Percentiles rank a stretch among this genome's conserved stretches.
Conservation (phyloP, 148 eudicot genomes). For the Cornus controversa region DNA sequence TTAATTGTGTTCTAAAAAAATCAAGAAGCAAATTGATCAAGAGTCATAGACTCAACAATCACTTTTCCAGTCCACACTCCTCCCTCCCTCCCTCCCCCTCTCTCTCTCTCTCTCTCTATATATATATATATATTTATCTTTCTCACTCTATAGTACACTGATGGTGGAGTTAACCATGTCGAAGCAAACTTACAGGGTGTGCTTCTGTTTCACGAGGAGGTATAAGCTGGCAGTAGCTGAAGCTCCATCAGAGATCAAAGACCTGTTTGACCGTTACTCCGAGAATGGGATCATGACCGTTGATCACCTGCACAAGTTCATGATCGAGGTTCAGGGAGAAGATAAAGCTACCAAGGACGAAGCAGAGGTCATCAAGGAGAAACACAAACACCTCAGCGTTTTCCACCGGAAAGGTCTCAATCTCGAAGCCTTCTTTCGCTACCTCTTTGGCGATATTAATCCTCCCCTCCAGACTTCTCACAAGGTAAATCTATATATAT, state of each 20-base stretch:
- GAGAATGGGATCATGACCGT: conserved; percentile 32
- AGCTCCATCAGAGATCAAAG: conserved; percentile 30
- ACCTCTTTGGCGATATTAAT: conserved; percentile 25
- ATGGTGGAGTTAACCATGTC: conserved; percentile 16
- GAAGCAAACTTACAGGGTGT: conserved; percentile 34
- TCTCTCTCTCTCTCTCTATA: no score
- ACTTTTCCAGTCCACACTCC: no score
- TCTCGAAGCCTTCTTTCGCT: conserved; percentile 27
- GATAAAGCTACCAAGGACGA: conserved; percentile 23
- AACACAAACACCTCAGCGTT: conserved; percentile 21
- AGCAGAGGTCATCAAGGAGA: conserved; percentile 23
- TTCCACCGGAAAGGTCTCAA: conserved; percentile 25
- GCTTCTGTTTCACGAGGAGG: conserved; percentile 29
- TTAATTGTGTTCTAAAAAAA: no score
- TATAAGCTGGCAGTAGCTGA: conserved; percentile 29
- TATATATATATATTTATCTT: no score
- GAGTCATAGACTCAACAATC: no score
- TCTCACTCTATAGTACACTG: neutral
- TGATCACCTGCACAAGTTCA: conserved; percentile 26
- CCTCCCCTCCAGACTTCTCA: conserved; percentile 27
- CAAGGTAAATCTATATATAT: conserved; percentile 16
- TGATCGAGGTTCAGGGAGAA: conserved; percentile 36
- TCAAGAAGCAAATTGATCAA: no score
- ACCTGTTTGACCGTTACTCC: conserved; percentile 24
- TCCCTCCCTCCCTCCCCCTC: no score